Base-by-base conservation (phyloP, 768 basidiomycete species). In the Obba rivulosa region DNA sequence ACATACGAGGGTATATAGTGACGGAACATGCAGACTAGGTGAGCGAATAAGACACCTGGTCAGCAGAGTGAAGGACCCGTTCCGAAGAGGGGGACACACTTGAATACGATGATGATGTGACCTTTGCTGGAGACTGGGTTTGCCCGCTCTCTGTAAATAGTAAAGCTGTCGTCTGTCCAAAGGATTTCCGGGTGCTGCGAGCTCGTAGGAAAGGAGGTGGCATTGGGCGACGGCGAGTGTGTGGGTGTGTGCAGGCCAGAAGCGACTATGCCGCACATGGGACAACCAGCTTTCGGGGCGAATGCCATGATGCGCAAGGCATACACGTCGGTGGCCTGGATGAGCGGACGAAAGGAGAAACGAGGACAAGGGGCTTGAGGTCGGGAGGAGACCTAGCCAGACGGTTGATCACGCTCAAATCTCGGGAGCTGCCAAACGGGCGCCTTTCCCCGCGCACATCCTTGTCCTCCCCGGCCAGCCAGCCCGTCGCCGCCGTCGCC, bases 141-240 rank as follows among this genome's bases (percentile, higher is more conserved):
- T 16, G 71, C 74, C 60, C 72, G 80, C 67, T 89, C 86, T 54
- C 79, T 73, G 64, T 86, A 89, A 4, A 74, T 78, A 16, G 86
- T 87, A 52, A 88, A 83, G 65, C 87, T 85, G 52, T 83, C 80
- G 62, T 89, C 85, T 45, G 78, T 76, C 83, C 84, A 87, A 8
- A 88, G 70, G 42, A 86, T 70, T 51, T 87, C 82, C 13, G 77
- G 76, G 46, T 75, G 68, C 13, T 68, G 72, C 4, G 78, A 73
- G 17, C 39, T 20, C 24, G 69, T 58, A 10, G 77, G 69, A 46
- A 77, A 76, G 0, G 70, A 65, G 4, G 76, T 75, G 0, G 73
- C 66, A 38, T 70, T 69, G 4, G 76, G 77, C 71, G 58, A 70
- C 67, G 18, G 68, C 61, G 13, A 45, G 31, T 46, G 24, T 4